Evolutionary conservation across 1,139 yeast genomes (phyloP).

Genomic region (Yamadazyma dushanensis): DNA sequence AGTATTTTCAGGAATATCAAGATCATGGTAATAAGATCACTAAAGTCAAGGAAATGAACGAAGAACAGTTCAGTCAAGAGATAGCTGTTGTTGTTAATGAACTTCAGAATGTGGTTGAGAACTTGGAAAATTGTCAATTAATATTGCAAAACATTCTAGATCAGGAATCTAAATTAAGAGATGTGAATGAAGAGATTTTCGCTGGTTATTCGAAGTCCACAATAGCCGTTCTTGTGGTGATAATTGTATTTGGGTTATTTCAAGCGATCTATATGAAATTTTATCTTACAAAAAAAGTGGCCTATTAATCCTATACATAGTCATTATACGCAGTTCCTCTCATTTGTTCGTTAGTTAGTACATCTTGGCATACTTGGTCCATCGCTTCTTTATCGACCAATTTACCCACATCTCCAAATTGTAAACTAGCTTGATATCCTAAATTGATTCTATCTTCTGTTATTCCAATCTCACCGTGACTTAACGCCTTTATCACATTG

Average conservation of each 20-base stretch:
- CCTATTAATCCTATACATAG: conserved; percentile 12
- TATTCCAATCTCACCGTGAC: conserved; percentile 80
- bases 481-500: conserved; percentile 79
- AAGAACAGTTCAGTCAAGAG: conserved; percentile 34
- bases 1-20: conserved; percentile 30
- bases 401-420: conserved; percentile 69
- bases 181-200: conserved; percentile 41
- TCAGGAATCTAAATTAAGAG: conserved; percentile 37
- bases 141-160: conserved; percentile 30
- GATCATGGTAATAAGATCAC: conserved; percentile 12
- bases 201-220: conserved; percentile 32
- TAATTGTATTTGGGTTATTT: conserved; percentile 28
- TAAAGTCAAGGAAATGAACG: conserved; percentile 22
- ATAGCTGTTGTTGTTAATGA: conserved; percentile 30
- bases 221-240: conserved; percentile 26
- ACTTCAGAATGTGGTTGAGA: conserved; percentile 31
- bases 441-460: conserved; percentile 76
- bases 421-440: conserved; percentile 90
- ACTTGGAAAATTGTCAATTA: conserved; percentile 27
- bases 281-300: conserved; percentile 29
- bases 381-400: conserved; percentile 74
- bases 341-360: conserved; percentile 72
- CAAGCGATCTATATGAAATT: conserved; percentile 32
- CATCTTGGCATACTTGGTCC: conserved; percentile 72
- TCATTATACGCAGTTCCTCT: conserved; percentile 43